phyloP scores from a whole-genome alignment of 768 basidiomycete species.

The Suillus discolor region DNA sequence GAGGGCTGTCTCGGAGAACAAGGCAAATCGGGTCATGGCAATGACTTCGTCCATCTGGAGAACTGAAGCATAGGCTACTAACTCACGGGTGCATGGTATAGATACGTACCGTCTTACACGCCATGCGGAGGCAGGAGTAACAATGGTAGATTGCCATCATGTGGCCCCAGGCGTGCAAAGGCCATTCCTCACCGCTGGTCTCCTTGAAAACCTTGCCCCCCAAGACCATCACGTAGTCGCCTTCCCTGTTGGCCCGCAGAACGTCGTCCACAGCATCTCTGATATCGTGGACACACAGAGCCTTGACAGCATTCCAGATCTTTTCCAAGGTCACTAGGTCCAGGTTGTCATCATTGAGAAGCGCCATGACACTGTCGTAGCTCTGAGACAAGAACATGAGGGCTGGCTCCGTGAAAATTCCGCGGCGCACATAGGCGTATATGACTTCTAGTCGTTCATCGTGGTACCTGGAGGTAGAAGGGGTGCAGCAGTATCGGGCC shows the following conservation, averaged over 20 bases:
- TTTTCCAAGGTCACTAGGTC: conserved; percentile 36
- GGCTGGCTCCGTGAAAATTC: conserved; percentile 37
- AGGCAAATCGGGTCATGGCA: conserved; percentile 30
- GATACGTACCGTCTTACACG: conserved; percentile 31
- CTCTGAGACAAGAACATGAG: conserved; percentile 41
- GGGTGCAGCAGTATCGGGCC: conserved; percentile 36
- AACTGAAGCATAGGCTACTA: not conserved
- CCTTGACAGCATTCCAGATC: conserved; percentile 33
- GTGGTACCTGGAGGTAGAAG: conserved; percentile 32
- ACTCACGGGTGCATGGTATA: not conserved
- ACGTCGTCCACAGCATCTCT: conserved; percentile 35
- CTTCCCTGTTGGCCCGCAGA: conserved; percentile 25
- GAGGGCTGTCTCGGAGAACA: conserved; percentile 20
- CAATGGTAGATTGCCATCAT: conserved; percentile 31
- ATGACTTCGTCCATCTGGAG: conserved; percentile 33
- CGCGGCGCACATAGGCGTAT: conserved; percentile 39
- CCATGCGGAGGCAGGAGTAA: conserved; percentile 34
- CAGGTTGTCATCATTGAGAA: conserved; percentile 33
- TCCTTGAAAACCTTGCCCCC: conserved; percentile 38
- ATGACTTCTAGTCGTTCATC: conserved; percentile 38
- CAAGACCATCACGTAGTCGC: conserved; percentile 33
- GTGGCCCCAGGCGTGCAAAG: conserved; percentile 40
- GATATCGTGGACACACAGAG: conserved; percentile 32
- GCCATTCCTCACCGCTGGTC: conserved; percentile 28
- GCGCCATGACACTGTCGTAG: conserved; percentile 30